Conservation (phyloP, 75 land plant genomes). For the Picea sitchensis region DNA sequence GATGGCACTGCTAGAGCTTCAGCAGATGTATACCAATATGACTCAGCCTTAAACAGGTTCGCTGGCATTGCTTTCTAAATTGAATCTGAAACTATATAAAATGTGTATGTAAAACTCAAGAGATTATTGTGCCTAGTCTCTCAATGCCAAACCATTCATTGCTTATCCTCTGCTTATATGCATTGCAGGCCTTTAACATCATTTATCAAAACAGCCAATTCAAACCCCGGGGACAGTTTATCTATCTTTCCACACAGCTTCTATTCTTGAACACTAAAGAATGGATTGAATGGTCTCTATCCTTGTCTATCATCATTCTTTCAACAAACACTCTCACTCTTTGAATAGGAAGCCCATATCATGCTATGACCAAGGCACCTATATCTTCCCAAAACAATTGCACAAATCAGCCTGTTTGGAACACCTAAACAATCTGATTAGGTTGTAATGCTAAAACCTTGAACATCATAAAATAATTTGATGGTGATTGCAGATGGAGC, state of each 20-base stretch:
- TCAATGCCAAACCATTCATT: neutral
- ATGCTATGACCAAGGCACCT: neutral
- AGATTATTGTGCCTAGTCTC: neutral
- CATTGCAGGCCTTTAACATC: too few species aligned
- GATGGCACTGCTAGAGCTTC: neutral
- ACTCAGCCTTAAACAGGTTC: conserved; percentile 9
- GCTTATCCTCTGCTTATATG: neutral
- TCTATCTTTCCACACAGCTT: too few species aligned
- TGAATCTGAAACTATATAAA: neutral
- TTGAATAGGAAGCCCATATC: neutral
- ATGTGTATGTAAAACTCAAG: neutral
- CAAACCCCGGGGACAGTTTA: too few species aligned
- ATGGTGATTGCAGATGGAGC: conserved; percentile 47
- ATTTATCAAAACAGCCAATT: too few species aligned
- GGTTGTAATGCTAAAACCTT: neutral
- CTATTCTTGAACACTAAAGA: too few species aligned
- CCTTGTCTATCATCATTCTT: too few species aligned
- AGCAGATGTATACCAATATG: neutral
- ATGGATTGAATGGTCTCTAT: too few species aligned
- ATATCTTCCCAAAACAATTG: neutral
- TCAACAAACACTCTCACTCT: neutral
- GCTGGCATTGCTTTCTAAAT: neutral
- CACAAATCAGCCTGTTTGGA: neutral
- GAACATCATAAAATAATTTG: neutral
- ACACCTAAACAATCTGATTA: neutral